Conservation (phyloP, 2,329 filamentous ascomycete species). For the Colletotrichum gigasporum region DNA sequence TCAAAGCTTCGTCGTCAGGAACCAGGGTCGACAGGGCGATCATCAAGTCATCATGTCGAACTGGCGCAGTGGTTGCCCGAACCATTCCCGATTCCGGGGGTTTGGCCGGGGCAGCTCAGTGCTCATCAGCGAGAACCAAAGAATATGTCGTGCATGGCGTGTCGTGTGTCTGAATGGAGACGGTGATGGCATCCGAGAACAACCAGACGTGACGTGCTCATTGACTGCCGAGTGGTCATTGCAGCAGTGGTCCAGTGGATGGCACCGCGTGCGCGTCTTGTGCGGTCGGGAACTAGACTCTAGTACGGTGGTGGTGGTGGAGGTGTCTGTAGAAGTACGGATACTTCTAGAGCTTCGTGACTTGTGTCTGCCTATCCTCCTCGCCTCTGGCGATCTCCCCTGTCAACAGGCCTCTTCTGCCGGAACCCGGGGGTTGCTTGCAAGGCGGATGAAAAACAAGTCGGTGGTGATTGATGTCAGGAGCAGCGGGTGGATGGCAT, state of each 20-base stretch:
- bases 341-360: no score
- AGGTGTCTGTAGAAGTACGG: no score
- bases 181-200: neutral
- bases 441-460: neutral
- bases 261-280: neutral
- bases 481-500: constrained; percentile 19
- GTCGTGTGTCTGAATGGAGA: neutral
- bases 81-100: constrained; percentile 13
- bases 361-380: no score
- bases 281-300: no score
- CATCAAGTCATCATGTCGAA: constrained; percentile 7
- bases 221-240: neutral
- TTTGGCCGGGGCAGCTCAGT: neutral
- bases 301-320: no score
- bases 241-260: no score
- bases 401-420: neutral
- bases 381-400: neutral
- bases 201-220: neutral
- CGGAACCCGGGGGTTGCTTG: constrained; percentile 7
- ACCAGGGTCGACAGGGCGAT: constrained; percentile 8
- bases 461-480: constrained; percentile 16
- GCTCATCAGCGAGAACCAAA: constrained; percentile 1
- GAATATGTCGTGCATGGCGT: constrained; percentile 22
- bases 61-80: constrained; percentile 3
- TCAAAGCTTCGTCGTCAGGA: constrained; percentile 18